Base-by-base conservation (phyloP, 1,284 basidiomycete genomes). In the Puccinia novopanici region DNA sequence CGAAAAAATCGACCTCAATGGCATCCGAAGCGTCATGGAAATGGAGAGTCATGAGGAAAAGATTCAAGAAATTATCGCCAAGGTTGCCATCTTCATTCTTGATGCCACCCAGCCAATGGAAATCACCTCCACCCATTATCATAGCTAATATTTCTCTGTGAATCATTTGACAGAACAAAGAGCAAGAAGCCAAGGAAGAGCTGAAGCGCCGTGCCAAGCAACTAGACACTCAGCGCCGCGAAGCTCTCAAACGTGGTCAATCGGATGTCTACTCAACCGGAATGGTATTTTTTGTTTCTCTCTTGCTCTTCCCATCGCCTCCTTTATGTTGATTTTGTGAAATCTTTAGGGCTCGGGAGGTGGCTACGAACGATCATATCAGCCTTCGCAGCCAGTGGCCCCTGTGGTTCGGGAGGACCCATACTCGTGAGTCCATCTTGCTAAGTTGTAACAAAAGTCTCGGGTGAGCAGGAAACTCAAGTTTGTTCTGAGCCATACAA, bases 31-130 rank as follows among this genome's bases (percentile, higher is more conserved):
- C 84, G 91, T 97, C 55, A 87, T 99, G 83, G 97, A 98, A 88
- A 98, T 98, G 92, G 97, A 99, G 88, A 94, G 92, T 87, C 97
- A 99, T 87, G 97, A 99, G 86, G 97, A 99, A 88, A 98, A 98
- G 88, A 98, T 99, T 82, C 95, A 99, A 86, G 97, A 99, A 84
- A 99, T 99, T 86, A 99, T 99, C 84, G 93, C 95, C 27, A 89
- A 92, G 86, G 93, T 94, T 84, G 81, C 91, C 30, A 24, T 42
- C 65, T 42, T n/a, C 70, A 65, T 22, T 37, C 45, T 12, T 10
- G 42, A 57, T 30, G 70, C 54, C 30, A 9, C 17, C 37, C 9
- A 52, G 2, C 13, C 15, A 54, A 17, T 8, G 22, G 2, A 54
- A 54, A 12, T 15, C 2, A 54, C 22, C 22, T 0, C 22, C 8